These are phyloP conservation scores for Monosporascus sp. DNA, from an alignment of 2,329 filamentous ascomycete species.

Conservation along the genomic window DNA sequence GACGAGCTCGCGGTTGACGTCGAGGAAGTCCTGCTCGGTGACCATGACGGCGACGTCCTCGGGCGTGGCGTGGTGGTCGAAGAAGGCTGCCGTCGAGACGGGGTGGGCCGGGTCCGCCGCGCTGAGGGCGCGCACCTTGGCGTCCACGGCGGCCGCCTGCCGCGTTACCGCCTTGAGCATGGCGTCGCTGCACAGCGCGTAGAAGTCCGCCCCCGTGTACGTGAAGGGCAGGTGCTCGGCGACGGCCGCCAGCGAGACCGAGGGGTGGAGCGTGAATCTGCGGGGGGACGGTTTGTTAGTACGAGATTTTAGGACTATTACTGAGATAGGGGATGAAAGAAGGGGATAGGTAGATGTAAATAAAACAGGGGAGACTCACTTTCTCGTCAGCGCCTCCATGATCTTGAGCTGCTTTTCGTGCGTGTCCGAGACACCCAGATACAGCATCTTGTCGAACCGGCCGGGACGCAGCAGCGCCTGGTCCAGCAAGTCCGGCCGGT, in stretches of 20 bases:
- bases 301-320: background rate
- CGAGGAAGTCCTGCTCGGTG: conserved; percentile 79
- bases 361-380: conserved; percentile 53
- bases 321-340: background rate
- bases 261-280: conserved; percentile 79
- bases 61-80: conserved; percentile 80
- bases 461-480: conserved; percentile 84
- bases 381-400: conserved; percentile 86
- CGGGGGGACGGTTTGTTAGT: conserved; percentile 4
- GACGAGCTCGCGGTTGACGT: conserved; percentile 79
- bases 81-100: conserved; percentile 87
- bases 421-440: conserved; percentile 91
- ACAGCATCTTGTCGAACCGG: conserved; percentile 97
- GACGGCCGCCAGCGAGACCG: conserved; percentile 68
- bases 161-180: conserved; percentile 98
- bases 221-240: conserved; percentile 81
- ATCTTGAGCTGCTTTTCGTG: conserved; percentile 96
- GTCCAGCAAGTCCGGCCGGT: conserved; percentile 87
- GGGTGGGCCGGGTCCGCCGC: conserved; percentile 35
- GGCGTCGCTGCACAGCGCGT: conserved; percentile 92
- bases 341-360: conserved; percentile 1
- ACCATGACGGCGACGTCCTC: conserved; percentile 86
- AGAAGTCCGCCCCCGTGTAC: conserved; percentile 95
- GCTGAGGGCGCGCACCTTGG: conserved; percentile 71
- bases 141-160: conserved; percentile 76